Evolutionary conservation across 768 basidiomycete genomes (phyloP).

Genomic region (Piloderma croceum): DNA sequence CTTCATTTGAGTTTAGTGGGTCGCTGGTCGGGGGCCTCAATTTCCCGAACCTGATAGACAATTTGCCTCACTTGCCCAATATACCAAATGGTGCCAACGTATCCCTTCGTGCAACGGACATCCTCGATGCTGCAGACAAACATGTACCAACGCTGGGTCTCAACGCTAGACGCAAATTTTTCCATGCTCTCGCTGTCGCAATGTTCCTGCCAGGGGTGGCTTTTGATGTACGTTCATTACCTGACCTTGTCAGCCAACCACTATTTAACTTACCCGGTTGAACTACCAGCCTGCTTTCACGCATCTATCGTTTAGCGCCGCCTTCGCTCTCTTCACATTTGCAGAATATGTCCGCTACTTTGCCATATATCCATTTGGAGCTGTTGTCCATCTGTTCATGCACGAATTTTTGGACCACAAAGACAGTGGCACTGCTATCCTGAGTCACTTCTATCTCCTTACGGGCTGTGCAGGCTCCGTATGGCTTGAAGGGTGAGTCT

Average conservation of each 20-base stretch:
- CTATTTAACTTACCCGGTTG: constrained; percentile 1
- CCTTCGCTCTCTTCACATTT: constrained; percentile 93
- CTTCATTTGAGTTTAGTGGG: constrained; percentile 13
- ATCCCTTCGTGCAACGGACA: constrained; percentile 52
- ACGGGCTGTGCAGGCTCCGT: constrained; percentile 91
- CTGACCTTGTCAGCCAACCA: constrained; percentile 6
- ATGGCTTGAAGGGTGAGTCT: constrained; percentile 89
- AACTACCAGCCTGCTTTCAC: constrained; percentile 88
- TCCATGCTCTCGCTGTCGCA: constrained; percentile 90
- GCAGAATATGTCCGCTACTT: constrained; percentile 98
- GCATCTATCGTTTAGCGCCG: constrained; percentile 89
- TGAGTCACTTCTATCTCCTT: constrained; percentile 95
- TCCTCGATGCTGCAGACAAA: constrained; percentile 85
- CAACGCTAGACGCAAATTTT: constrained; percentile 93
- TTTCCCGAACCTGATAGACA: constrained; percentile 22
- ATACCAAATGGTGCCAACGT: constrained; percentile 55
- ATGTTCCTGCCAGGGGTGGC: constrained; percentile 97
- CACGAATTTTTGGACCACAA: constrained; percentile 95
- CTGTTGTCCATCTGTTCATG: constrained; percentile 90
- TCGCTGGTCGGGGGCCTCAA: constrained; percentile 30
- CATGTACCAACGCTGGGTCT: constrained; percentile 83
- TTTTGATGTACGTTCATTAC: constrained; percentile 65
- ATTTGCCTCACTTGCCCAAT: no score
- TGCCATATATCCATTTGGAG: constrained; percentile 94
- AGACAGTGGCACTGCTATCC: constrained; percentile 91